Percentiles rank a stretch among this genome's conserved stretches.
These are phyloP conservation scores for Fusarium sp. DNA, from an alignment of 2,329 filamentous ascomycete genomes.

Conservation along the genomic window DNA sequence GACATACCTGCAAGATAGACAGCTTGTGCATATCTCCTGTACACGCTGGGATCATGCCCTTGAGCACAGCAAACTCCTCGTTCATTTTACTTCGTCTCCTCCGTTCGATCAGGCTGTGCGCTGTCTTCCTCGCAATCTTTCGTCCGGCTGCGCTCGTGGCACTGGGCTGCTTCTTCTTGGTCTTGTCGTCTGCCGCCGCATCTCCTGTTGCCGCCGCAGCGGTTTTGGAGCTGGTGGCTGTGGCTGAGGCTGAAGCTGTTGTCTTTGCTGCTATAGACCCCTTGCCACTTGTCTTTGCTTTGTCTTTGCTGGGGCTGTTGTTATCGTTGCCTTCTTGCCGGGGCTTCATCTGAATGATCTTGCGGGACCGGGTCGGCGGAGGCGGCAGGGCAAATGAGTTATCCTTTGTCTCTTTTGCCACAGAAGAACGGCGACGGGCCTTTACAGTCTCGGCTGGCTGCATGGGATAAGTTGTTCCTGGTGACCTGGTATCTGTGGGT, in stretches of 20 bases:
- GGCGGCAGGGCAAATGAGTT: slow-evolving; percentile 85
- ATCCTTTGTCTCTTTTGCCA: slow-evolving; percentile 60
- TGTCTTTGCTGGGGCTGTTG: slow-evolving; percentile 41
- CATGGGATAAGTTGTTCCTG: slow-evolving; percentile 55
- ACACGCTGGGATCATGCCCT: slow-evolving; percentile 95
- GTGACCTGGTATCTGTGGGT: slow-evolving; percentile 48
- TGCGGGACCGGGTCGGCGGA: slow-evolving; percentile 89
- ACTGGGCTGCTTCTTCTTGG: slow-evolving; percentile 81
- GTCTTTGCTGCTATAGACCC: slow-evolving; percentile 29
- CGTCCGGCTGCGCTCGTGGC: slow-evolving; percentile 86
- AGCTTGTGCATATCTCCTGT: slow-evolving; percentile 98
- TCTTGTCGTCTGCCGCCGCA: slow-evolving; percentile 40
- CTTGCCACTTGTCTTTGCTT: slow-evolving; percentile 40
- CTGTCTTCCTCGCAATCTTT: slow-evolving; percentile 95
- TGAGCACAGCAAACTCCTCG: slow-evolving; percentile 93
- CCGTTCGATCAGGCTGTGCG: slow-evolving; percentile 93
- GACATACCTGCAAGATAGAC: slow-evolving; percentile 86
- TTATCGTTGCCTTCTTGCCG: slow-evolving; percentile 55
- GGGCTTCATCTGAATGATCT: slow-evolving; percentile 98
- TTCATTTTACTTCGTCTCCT: slow-evolving; percentile 97
- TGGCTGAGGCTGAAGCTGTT: slow-evolving; percentile 6
- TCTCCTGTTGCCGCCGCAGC: slow-evolving; percentile 37
- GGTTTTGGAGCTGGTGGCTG: slow-evolving; percentile 36
- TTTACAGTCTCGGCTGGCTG: slow-evolving; percentile 65
- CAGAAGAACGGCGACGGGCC: slow-evolving; percentile 63